Evolutionary conservation across 306 rosid species (phyloP), one percentile per base, ranked within the genome.

Genomic region (Rosa multiflora): DNA sequence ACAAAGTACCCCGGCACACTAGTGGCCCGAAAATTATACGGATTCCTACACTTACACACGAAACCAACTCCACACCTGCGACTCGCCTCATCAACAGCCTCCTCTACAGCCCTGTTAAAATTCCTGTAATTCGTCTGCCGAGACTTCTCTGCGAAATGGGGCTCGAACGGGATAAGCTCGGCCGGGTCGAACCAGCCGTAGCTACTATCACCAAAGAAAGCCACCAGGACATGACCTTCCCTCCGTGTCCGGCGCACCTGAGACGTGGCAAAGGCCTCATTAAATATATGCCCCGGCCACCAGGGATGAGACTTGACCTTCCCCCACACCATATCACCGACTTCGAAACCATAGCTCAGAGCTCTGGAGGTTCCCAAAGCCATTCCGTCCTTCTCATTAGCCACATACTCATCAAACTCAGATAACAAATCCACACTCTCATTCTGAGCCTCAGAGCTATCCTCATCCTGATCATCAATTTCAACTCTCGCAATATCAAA

Each of bases 261-360:
- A 6, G 94, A 77, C 21, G 97, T 73, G 0, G 93, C 99, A 20
- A 96, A 87, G 2, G 89, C 87, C 68, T 93, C 97, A 61, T 90
- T 90, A 64, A 82, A 96, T 76, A 96, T 91, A 35, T 90, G 98
- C 4, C 99, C 99, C 0, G 98, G 99, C 99, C 99, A 96, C 99
- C 99, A 96, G 0, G 99, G 99, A 78, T 96, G 99, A 48, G 99
- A 96, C 69, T 96, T 96, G 67, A 96, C 99, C 89, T 93, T 96
- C 14, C 97, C 99, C 99, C 99, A 96, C 2, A 96, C 97, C 94
- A 96, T 73, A 75, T 96, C 99, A 11, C 98, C 99, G 5, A 88
- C 84, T 80, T 96, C 97, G 40, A 90, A 85, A 58, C 97, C 98
- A 63, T 76, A 83, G 32, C 90, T 90, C 63, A 85, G 59, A 37